Conservation (phyloP, 2,329 filamentous ascomycete species). For the Botryotinia calthae region DNA sequence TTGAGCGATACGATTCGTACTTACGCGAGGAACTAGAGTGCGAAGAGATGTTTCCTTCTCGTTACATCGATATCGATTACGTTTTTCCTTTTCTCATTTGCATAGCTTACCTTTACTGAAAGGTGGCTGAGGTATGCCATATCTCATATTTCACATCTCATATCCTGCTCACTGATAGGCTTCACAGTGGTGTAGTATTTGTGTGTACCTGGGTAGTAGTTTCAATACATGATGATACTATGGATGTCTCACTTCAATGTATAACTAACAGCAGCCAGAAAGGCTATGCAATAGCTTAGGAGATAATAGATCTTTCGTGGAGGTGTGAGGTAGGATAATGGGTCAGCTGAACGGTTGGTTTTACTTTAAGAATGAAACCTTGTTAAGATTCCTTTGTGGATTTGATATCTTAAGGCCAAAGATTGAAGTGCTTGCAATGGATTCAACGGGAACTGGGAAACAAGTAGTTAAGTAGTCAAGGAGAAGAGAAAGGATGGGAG, state of each 20-base stretch:
- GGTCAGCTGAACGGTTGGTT: not conserved
- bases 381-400: not conserved
- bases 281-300: not conserved
- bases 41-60: not conserved
- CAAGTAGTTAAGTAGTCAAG: not conserved
- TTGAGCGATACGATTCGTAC: accelerated
- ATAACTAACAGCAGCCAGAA: not conserved
- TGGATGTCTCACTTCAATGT: not conserved
- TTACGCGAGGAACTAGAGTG: not conserved
- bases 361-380: not conserved
- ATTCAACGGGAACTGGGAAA: not conserved
- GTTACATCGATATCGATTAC: not conserved
- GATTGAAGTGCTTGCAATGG: not conserved
- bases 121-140: not conserved
- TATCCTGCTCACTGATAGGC: not conserved
- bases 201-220: not conserved
- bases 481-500: not conserved
- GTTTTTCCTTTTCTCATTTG: not conserved
- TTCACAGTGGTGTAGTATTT: not conserved
- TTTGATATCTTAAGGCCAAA: not conserved
- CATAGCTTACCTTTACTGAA: not conserved
- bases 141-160: not conserved
- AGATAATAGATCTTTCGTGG: not conserved
- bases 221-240: not conserved
- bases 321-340: not conserved